Percentiles rank a stretch among this genome's conserved stretches.
Evolutionary conservation across 345 rosid species (phyloP).

Genomic region (Eucalyptus pauciflora): DNA sequence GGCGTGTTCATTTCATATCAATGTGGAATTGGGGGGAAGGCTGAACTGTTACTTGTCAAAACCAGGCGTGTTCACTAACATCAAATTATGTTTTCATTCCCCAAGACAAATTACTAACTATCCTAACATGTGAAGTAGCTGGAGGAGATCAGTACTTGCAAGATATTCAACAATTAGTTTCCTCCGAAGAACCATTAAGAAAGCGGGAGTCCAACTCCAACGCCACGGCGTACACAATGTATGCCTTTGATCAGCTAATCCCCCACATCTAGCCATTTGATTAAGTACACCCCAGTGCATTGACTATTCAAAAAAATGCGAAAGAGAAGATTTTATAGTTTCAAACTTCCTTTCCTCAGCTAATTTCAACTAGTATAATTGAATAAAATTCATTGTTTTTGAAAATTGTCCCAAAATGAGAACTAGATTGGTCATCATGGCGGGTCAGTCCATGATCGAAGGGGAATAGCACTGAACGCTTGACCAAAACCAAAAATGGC

Average conservation of each 20-base stretch:
- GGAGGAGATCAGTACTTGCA: background rate
- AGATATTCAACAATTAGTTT: background rate
- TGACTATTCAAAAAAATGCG: background rate
- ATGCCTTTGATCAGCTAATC: background rate
- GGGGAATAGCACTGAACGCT: background rate
- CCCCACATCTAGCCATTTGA: background rate
- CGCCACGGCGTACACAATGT: background rate
- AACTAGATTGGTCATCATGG: background rate
- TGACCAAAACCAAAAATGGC: background rate
- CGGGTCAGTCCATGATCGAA: background rate
- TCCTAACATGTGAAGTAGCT: background rate
- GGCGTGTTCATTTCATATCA: background rate
- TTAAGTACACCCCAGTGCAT: background rate
- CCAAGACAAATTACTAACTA: background rate
- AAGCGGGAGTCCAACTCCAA: background rate
- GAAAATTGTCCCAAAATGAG: background rate
- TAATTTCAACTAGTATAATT: background rate
- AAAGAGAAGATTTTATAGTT: background rate
- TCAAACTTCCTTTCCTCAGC: background rate
- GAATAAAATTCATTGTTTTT: background rate
- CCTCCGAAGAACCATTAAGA: background rate
- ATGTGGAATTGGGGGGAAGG: background rate
- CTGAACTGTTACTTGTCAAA: background rate
- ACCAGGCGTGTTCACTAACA: background rate
- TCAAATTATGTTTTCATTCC: background rate